A percentile compares a stretch with the other conserved stretches of the same genome.
These are phyloP conservation scores for Xylaria longipes DNA, from an alignment of 495 filamentous ascomycete species.

Conservation along the genomic window DNA sequence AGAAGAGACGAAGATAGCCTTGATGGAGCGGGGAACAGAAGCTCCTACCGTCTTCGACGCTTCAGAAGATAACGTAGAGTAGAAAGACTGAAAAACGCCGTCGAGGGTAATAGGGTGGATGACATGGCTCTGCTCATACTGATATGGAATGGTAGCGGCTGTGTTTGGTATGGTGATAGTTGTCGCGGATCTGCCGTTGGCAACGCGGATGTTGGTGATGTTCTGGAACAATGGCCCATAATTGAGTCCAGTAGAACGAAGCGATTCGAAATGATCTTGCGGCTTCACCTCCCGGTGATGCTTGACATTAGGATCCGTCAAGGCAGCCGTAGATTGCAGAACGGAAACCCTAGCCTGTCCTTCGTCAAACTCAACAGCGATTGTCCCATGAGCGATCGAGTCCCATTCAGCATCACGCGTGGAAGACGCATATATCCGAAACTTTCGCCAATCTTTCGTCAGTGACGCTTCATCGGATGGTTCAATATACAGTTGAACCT, in stretches of 20 bases:
- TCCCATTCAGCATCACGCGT: too few relatives aligned
- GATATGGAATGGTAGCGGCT: constrained; percentile 44
- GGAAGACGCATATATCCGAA: too few relatives aligned
- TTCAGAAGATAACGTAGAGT: background rate
- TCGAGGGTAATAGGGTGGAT: constrained; percentile 52
- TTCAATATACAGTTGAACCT: constrained; percentile 25
- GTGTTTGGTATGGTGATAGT: constrained; percentile 42
- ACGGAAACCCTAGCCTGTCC: too few relatives aligned
- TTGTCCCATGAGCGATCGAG: too few relatives aligned
- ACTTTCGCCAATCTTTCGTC: constrained; percentile 13
- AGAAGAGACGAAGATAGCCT: background rate
- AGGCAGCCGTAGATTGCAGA: background rate
- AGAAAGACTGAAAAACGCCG: constrained; percentile 7
- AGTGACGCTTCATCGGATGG: constrained; percentile 1
- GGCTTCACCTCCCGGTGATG: too few relatives aligned
- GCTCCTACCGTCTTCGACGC: background rate
- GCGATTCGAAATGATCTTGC: background rate
- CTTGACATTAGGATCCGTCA: too few relatives aligned
- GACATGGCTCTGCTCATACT: constrained; percentile 43
- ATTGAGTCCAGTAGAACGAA: background rate
- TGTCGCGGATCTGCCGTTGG: background rate
- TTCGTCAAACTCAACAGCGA: constrained; percentile 3
- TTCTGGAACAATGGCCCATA: constrained; percentile 13
- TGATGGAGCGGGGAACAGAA: background rate
- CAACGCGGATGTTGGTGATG: background rate